Conservation (phyloP, 805 yeast genomes). For the Hanseniaspora taiwanica region DNA sequence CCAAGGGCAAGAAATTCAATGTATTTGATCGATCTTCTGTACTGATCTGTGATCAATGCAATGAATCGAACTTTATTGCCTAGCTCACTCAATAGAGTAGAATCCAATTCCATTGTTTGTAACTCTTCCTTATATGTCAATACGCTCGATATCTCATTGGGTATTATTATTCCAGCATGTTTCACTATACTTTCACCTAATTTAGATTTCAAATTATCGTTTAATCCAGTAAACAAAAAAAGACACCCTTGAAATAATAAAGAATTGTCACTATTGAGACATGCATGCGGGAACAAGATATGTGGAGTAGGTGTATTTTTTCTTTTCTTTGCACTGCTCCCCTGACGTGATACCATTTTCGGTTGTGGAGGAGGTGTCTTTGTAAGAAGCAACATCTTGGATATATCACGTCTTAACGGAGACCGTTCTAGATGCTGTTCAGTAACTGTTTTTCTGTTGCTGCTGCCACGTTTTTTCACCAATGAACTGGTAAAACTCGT, state of each 20-base stretch:
- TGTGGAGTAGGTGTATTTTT: too few species aligned
- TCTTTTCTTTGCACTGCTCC: too few species aligned
- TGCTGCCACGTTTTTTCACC: background rate
- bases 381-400: too few species aligned
- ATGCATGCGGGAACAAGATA: background rate
- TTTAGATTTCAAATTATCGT: constrained; percentile 20
- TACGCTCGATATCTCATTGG: constrained; percentile 23
- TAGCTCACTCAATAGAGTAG: constrained; percentile 8
- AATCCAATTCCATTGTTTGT: constrained; percentile 6
- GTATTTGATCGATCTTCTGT: constrained; percentile 59
- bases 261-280: background rate
- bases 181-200: constrained; percentile 24
- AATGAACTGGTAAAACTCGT: background rate
- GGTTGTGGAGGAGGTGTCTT: too few species aligned
- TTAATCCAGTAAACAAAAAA: constrained; percentile 26
- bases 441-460: background rate
- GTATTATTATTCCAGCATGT: constrained; percentile 32
- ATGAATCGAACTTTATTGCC: constrained; percentile 33
- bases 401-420: background rate
- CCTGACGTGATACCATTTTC: too few species aligned
- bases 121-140: constrained; percentile 7
- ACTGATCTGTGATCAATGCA: constrained; percentile 48
- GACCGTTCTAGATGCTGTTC: background rate
- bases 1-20: constrained; percentile 66
- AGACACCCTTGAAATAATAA: constrained; percentile 24